Evolutionary conservation across 2,329 filamentous ascomycete genomes (phyloP), one percentile per base, ranked within the genome.

Genomic region (Clonostachys sp.): DNA sequence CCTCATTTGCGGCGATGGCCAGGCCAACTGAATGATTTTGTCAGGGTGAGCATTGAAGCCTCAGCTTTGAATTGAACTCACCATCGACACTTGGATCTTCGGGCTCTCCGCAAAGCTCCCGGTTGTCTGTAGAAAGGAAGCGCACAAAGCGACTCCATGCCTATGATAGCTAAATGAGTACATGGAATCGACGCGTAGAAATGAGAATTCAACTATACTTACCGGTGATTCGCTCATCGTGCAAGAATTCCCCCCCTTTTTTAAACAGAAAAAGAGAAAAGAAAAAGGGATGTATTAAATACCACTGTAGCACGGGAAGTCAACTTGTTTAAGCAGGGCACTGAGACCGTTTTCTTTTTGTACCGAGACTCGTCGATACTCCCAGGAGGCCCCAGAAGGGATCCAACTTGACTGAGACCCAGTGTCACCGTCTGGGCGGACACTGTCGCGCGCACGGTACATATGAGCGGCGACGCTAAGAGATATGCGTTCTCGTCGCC

Each of bases 71-170:
- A 18, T n/a, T 8, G 8, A 8, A 39, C 49, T 34, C 45, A 57
- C 55, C 52, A 34, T 58, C 56, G 5, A 60, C 38, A 8, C 49
- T 48, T 5, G 44, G 14, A 36, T 60, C 53, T 2, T 51, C 46
- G 4, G 57, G 57, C 42, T 61, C 55, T n/a, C 58, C 57, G 38
- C 55, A 57, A n/a, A 58, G 51, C 39, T 54, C 53, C 34, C 54
- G 45, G 10, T 52, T 57, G 45, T 57, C 56, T 35, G 55, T 51
- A 12, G 55, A 50, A 10, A 59, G 42, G 33, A 61, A 61, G 12
- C 56, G 51, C 20, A 58, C 55, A 18, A 60, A 38, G 39, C 55
- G 53, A 14, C 40, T 51, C 56, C 56, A 58, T 35, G 16, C 48
- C 56, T 58, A 33, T 7, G 8, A 39, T 30, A 30, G 24, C 24